Conservation (phyloP, 176 grass and related monocot species). For the Rhynchospora breviuscula region DNA sequence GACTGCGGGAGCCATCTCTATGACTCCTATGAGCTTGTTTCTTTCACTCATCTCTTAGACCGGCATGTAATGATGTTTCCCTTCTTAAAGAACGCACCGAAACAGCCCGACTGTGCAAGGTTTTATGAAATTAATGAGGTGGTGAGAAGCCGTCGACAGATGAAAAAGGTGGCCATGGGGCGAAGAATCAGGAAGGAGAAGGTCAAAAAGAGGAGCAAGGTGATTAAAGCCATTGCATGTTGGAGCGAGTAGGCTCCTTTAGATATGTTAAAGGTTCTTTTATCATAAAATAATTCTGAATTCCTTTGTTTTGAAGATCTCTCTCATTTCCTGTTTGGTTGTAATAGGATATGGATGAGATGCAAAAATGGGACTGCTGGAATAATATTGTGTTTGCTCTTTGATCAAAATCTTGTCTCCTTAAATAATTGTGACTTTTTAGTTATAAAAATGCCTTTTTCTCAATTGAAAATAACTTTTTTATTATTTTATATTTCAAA, state of each 20-base stretch:
- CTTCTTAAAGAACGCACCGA: not conserved
- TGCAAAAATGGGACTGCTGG: no score
- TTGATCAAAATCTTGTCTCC: no score
- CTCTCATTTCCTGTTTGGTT: not conserved
- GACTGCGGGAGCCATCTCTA: conserved; percentile 21
- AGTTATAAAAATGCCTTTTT: no score
- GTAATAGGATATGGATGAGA: no score
- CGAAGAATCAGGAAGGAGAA: not conserved
- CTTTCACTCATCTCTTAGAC: conserved; percentile 1
- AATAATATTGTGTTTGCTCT: no score
- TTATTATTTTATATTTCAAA: no score
- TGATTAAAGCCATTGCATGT: not conserved
- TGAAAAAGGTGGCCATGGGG: not conserved
- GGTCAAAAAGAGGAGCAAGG: conserved; percentile 13
- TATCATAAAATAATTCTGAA: not conserved
- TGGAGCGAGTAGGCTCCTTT: not conserved
- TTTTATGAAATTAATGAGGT: not conserved
- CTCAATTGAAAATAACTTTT: no score
- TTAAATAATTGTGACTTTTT: no score
- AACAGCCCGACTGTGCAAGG: not conserved
- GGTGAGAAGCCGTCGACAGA: not conserved
- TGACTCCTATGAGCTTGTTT: conserved; percentile 7
- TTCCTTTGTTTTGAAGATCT: not conserved
- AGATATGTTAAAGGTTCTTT: not conserved
- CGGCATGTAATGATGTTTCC: conserved; percentile 10